phyloP scores from a whole-genome alignment of 306 rosid species.

The Urtica urens region DNA sequence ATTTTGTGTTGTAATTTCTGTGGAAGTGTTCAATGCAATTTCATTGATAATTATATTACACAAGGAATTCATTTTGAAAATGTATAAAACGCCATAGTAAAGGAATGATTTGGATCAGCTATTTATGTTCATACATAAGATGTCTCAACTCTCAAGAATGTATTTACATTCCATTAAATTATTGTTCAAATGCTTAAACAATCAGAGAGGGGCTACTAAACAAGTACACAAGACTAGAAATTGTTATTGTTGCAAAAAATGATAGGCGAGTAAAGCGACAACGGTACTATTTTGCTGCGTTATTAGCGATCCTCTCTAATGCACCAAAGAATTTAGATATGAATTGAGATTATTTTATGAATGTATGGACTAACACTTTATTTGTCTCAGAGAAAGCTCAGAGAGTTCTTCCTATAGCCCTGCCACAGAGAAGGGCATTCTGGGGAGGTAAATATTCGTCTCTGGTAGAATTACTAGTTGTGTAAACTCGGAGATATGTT shows the following conservation, averaged over 20 bases:
- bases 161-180: neutral
- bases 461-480: slow-evolving; percentile 50
- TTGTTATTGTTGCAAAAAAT: neutral
- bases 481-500: slow-evolving; percentile 63
- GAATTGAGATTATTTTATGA: too few species aligned
- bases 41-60: too few species aligned
- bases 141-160: too few species aligned
- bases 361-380: neutral
- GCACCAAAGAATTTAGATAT: neutral
- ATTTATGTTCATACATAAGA: too few species aligned
- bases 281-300: neutral
- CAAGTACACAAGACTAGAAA: neutral
- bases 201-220: too few species aligned
- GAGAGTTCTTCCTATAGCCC: slow-evolving; percentile 34
- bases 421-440: slow-evolving; percentile 90
- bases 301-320: too few species aligned
- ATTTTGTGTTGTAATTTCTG: too few species aligned
- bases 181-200: too few species aligned
- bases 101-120: too few species aligned
- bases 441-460: slow-evolving; percentile 74
- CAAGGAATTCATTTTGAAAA: too few species aligned
- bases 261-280: neutral
- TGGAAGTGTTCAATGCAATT: too few species aligned
- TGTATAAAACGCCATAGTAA: too few species aligned
- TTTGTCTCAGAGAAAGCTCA: neutral